phyloP scores from a whole-genome alignment of 257 asterid species.

The Primulina eburnea region DNA sequence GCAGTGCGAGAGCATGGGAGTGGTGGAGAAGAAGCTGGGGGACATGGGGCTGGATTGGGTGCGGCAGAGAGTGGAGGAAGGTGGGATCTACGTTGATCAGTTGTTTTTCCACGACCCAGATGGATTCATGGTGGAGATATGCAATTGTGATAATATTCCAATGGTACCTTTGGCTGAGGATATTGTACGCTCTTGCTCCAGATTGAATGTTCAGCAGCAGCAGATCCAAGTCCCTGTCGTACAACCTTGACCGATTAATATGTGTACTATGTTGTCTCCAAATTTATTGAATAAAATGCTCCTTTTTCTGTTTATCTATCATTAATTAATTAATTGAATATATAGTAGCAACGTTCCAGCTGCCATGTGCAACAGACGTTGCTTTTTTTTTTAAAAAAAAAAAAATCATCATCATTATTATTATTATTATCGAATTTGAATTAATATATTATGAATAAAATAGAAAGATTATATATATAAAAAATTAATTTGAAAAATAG shows the following conservation, averaged over 20 bases:
- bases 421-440: too few species aligned
- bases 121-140: slow-evolving; percentile 79
- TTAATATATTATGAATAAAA: too few species aligned
- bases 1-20: slow-evolving; percentile 66
- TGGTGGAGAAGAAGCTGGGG: slow-evolving; percentile 51
- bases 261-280: too few species aligned
- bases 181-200: not conserved
- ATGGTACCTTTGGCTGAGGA: not conserved
- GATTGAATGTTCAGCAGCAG: not conserved
- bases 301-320: too few species aligned
- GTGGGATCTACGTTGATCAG: slow-evolving; percentile 48
- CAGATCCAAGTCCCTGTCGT: not conserved
- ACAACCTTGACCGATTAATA: not conserved
- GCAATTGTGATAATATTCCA: slow-evolving; percentile 56
- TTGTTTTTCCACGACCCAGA: slow-evolving; percentile 73
- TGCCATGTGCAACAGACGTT: too few species aligned
- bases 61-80: slow-evolving; percentile 53
- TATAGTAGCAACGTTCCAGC: too few species aligned
- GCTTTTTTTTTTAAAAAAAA: too few species aligned
- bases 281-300: too few species aligned
- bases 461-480: too few species aligned
- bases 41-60: slow-evolving; percentile 39
- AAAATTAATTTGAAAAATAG: too few species aligned
- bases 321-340: too few species aligned
- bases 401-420: too few species aligned